phyloP scores from a whole-genome alignment of 2,329 filamentous ascomycete species.

The Penicillium sp. region DNA sequence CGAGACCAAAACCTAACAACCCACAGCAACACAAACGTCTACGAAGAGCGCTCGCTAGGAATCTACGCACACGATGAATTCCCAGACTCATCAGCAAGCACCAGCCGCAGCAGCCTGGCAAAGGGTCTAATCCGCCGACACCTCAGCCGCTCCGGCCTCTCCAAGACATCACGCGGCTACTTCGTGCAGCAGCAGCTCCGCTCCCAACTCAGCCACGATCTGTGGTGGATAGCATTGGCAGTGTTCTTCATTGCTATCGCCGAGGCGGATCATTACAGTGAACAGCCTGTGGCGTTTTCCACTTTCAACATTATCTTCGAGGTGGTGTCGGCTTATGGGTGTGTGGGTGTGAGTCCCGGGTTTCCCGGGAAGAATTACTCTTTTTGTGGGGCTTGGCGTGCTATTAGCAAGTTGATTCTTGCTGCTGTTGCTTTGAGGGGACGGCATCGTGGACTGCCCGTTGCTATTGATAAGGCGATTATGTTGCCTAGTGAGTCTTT shows the following conservation, averaged over 20 bases:
- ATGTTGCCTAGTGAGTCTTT: constrained; percentile 41
- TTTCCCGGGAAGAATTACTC: constrained; percentile 53
- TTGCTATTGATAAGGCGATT: constrained; percentile 53
- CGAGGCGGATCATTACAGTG: constrained; percentile 54
- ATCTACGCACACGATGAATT: constrained; percentile 37
- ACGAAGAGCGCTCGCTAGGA: constrained; percentile 65
- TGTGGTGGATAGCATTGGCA: constrained; percentile 63
- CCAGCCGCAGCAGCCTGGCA: constrained; percentile 21
- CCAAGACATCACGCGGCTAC: constrained; percentile 42
- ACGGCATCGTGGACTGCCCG: constrained; percentile 55
- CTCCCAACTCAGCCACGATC: constrained; percentile 63
- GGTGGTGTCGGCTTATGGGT: constrained; percentile 53
- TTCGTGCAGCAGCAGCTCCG: constrained; percentile 57
- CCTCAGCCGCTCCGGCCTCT: constrained; percentile 21
- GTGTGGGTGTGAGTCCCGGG: constrained; percentile 59
- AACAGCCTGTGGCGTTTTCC: constrained; percentile 52
- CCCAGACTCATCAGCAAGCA: constrained; percentile 17
- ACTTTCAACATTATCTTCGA: constrained; percentile 57
- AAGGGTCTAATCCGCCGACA: constrained; percentile 29
- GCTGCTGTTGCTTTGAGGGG: constrained; percentile 57
- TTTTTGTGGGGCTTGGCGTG: constrained; percentile 54
- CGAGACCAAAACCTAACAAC: constrained; percentile 2
- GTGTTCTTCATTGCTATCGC: constrained; percentile 59
- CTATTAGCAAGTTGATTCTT: constrained; percentile 56
- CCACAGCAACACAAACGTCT: constrained; percentile 63